Percentiles rank a stretch among this genome's conserved stretches.
These are phyloP conservation scores for Cutaneotrichosporon daszewskae DNA, from an alignment of 1,284 basidiomycete genomes.

Conservation along the genomic window DNA sequence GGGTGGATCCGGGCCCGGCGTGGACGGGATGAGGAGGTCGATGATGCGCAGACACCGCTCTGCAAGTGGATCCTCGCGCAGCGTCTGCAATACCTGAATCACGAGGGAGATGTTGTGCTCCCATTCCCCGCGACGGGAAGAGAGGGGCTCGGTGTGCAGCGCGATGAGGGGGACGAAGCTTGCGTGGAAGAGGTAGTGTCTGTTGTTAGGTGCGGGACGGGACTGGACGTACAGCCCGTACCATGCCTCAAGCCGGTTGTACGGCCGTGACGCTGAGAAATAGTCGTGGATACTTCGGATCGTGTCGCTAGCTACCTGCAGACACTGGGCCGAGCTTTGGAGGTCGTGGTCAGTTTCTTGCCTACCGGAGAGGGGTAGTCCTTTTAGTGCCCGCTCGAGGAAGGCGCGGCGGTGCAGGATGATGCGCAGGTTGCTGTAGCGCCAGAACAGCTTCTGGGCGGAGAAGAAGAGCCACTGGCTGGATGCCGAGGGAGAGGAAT, in stretches of 20 bases:
- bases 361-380: slow-evolving; percentile 7
- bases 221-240: no score
- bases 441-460: slow-evolving; percentile 24
- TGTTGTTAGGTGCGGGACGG: no score
- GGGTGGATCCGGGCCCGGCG: slow-evolving; percentile 12
- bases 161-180: slow-evolving; percentile 24
- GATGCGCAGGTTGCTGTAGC: slow-evolving; percentile 25
- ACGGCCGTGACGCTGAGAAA: slow-evolving; percentile 9
- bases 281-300: slow-evolving; percentile 20
- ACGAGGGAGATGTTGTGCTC: slow-evolving; percentile 12
- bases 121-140: slow-evolving; percentile 10
- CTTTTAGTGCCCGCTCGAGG: slow-evolving; percentile 18
- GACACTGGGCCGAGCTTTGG: no score
- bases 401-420: slow-evolving; percentile 20
- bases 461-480: slow-evolving; percentile 22
- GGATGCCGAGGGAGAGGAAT: slow-evolving; percentile 6
- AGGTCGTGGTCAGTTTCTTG: no score
- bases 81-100: slow-evolving; percentile 7
- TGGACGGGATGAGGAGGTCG: slow-evolving; percentile 8
- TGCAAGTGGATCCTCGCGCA: slow-evolving; percentile 17
- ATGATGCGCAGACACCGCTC: slow-evolving; percentile 17
- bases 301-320: slow-evolving; percentile 16
- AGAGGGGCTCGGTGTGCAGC: slow-evolving; percentile 16
- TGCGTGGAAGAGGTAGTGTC: slow-evolving; percentile 28
- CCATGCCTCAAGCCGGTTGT: slow-evolving; percentile 22